A percentile compares a stretch with the other conserved stretches of the same genome.
Conservation (phyloP, 176 grass and related monocot genomes). For the Carex pumila region DNA sequence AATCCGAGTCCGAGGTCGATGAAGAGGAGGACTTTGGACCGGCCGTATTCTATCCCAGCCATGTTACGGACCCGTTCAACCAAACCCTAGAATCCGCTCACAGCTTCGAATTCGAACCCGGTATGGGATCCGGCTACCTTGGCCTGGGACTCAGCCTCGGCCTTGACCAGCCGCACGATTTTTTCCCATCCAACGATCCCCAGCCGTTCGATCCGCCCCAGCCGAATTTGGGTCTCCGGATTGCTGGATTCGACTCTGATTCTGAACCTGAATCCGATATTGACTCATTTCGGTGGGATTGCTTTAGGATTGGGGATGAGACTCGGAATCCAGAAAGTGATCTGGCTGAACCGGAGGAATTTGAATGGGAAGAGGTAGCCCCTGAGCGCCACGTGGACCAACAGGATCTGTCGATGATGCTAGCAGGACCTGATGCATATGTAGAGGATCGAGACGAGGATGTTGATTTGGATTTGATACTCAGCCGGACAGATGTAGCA, state of each 20-base stretch:
- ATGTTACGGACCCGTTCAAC: slow-evolving; percentile 27
- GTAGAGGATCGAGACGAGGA: slow-evolving; percentile 40
- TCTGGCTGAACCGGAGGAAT: slow-evolving; percentile 6
- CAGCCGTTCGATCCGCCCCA: background rate
- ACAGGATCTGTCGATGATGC: slow-evolving; percentile 42
- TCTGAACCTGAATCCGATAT: slow-evolving; percentile 24
- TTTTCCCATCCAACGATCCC: slow-evolving; percentile 15
- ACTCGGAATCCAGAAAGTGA: slow-evolving; percentile 16
- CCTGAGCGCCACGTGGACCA: slow-evolving; percentile 32
- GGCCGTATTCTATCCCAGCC: slow-evolving; percentile 4
- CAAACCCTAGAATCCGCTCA: slow-evolving; percentile 25
- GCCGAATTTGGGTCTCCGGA: background rate
- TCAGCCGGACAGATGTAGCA: slow-evolving; percentile 25
- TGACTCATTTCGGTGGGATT: slow-evolving; percentile 43
- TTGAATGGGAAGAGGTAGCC: slow-evolving; percentile 68
- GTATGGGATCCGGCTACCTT: slow-evolving; percentile 4
- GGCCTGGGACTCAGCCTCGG: slow-evolving; percentile 20
- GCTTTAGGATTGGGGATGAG: slow-evolving; percentile 31
- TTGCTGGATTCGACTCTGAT: slow-evolving; percentile 24
- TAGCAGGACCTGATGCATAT: slow-evolving; percentile 37
- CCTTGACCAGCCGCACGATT: background rate
- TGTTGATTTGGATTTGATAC: slow-evolving; percentile 32
- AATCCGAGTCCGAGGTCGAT: slow-evolving; percentile 35
- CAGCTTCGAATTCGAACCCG: slow-evolving; percentile 29
- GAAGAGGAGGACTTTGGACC: slow-evolving; percentile 21